These are phyloP conservation scores for Yamadazyma tumulicola DNA, from an alignment of 805 yeast genomes.

Conservation along the genomic window DNA sequence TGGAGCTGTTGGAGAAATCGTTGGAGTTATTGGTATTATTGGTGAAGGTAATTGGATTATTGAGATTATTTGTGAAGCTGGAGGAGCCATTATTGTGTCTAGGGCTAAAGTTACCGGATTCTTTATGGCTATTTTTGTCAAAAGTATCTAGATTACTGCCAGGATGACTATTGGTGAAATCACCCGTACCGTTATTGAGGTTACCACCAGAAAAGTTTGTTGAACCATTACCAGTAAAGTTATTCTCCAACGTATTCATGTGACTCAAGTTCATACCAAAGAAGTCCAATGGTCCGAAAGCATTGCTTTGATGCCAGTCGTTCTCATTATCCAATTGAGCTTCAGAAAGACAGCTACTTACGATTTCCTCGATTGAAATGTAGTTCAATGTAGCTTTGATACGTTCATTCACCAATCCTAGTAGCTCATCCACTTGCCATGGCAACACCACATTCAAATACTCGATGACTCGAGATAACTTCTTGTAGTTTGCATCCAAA, in stretches of 20 bases:
- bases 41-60: neutral
- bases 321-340: conserved; percentile 3
- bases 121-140: conserved; percentile 1
- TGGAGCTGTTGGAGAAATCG: no score
- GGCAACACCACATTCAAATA: conserved; percentile 48
- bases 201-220: no score
- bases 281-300: conserved; percentile 10
- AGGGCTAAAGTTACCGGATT: no score
- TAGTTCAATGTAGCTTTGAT: conserved; percentile 43
- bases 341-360: conserved; percentile 57
- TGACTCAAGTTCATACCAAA: conserved; percentile 14
- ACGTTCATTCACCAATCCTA: conserved; percentile 47
- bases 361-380: conserved; percentile 57
- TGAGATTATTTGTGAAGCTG: neutral
- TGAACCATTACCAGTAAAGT: no score
- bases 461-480: conserved; percentile 43
- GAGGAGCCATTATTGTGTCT: neutral
- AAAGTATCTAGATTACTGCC: no score
- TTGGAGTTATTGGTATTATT: no score
- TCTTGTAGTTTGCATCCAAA: conserved; percentile 32
- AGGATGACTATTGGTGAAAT: no score
- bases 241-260: conserved; percentile 2
- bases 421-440: conserved; percentile 55
- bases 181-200: no score
- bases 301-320: no score